These are phyloP conservation scores for Salix caprea DNA, from an alignment of 345 rosid species.

Conservation along the genomic window DNA sequence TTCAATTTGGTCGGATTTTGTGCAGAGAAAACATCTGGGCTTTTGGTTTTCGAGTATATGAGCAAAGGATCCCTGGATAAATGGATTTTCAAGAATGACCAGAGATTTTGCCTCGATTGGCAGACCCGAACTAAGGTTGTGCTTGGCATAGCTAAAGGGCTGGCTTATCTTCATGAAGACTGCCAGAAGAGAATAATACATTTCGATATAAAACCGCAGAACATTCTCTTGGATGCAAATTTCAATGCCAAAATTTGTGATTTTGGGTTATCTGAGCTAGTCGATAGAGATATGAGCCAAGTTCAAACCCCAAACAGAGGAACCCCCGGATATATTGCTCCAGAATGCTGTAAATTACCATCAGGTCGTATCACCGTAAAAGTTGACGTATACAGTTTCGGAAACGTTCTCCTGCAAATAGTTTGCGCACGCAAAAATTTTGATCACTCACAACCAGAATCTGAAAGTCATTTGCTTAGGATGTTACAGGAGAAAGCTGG, in stretches of 20 bases:
- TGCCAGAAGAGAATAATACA: slow-evolving; percentile 4
- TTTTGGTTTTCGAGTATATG: slow-evolving; percentile 16
- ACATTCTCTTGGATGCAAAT: background rate
- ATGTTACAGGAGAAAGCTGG: background rate
- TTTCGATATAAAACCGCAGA: slow-evolving; percentile 14
- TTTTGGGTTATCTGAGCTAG: slow-evolving; percentile 7
- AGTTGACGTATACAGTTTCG: slow-evolving; percentile 13
- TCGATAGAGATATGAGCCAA: background rate
- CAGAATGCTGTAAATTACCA: background rate
- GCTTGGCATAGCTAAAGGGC: background rate
- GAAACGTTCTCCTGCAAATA: slow-evolving; percentile 8
- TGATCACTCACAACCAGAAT: background rate
- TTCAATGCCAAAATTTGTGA: slow-evolving; percentile 15
- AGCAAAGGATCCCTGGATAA: slow-evolving; percentile 14
- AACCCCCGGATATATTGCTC: slow-evolving; percentile 18
- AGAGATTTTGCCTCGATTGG: background rate
- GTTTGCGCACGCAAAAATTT: background rate
- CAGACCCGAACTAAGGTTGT: slow-evolving; percentile 1
- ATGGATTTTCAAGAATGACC: slow-evolving; percentile 7
- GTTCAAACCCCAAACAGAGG: slow-evolving; percentile 6
- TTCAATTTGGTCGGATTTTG: slow-evolving; percentile 28
- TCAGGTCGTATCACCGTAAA: background rate
- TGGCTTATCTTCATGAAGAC: slow-evolving; percentile 13
- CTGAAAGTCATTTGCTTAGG: background rate
- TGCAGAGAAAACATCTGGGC: slow-evolving; percentile 1